These are phyloP conservation scores for Venturia nashicola DNA, from an alignment of 2,329 filamentous ascomycete species.

Conservation along the genomic window DNA sequence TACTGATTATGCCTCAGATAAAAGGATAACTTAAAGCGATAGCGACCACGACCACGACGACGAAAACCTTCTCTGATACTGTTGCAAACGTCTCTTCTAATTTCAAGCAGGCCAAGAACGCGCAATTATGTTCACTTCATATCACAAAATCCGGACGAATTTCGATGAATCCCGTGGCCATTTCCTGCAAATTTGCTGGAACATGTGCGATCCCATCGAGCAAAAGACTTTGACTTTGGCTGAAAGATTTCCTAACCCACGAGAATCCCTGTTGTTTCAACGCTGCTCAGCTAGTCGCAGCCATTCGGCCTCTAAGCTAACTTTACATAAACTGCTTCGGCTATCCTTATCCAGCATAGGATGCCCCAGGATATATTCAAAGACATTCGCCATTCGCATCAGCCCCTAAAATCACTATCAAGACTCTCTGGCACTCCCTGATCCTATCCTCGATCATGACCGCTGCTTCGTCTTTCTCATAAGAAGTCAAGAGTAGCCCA, in stretches of 20 bases:
- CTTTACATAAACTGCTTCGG: not conserved
- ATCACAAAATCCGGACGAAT: not conserved
- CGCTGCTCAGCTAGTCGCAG: not conserved
- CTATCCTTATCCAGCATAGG: not conserved
- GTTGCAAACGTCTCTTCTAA: no score
- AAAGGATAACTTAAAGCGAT: not conserved
- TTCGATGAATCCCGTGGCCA: not conserved
- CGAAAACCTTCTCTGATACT: not conserved
- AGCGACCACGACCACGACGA: not conserved
- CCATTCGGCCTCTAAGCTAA: not conserved
- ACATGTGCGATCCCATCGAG: no score
- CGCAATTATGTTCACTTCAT: not conserved
- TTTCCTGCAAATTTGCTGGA: no score
- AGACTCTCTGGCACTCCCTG: not conserved
- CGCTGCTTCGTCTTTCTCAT: not conserved
- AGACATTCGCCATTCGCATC: not conserved
- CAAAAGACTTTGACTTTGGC: not conserved
- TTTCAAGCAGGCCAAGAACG: not conserved
- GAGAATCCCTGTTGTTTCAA: not conserved
- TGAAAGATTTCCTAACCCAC: not conserved
- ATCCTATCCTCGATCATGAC: not conserved
- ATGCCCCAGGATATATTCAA: not conserved
- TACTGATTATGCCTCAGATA: not conserved
- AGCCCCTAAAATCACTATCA: not conserved
- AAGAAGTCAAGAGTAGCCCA: not conserved